Evolutionary conservation across 2,329 filamentous ascomycete species (phyloP).

Genomic region (Plectosphaerella sp.): DNA sequence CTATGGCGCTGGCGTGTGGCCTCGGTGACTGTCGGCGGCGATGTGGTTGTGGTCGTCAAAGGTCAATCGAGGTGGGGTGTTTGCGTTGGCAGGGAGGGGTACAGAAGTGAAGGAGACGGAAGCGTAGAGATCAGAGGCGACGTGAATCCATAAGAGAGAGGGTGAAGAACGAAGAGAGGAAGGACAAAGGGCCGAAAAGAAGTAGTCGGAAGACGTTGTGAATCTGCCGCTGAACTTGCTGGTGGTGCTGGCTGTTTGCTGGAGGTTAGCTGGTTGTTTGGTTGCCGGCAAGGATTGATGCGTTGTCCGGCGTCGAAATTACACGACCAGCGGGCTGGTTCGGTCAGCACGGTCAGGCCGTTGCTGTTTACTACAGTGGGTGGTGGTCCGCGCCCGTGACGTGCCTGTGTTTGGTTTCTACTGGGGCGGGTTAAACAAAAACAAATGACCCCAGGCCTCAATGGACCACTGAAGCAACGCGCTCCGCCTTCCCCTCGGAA

Average conservation of each 20-base stretch:
- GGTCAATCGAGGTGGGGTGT: background rate
- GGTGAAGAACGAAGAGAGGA: too few species aligned
- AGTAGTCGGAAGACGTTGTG: too few species aligned
- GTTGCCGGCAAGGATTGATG: too few species aligned
- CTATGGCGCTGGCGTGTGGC: too few species aligned
- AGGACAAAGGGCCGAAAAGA: too few species aligned
- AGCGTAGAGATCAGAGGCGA: background rate
- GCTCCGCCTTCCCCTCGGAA: background rate
- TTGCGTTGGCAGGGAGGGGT: constrained; percentile 2
- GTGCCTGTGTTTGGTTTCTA: too few species aligned
- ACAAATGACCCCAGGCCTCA: background rate
- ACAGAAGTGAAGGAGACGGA: background rate
- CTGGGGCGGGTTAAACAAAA: background rate
- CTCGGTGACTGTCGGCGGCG: too few species aligned
- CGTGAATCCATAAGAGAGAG: background rate
- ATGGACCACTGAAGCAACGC: background rate
- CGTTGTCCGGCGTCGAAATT: background rate
- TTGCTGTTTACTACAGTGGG: constrained; percentile 6
- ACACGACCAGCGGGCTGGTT: background rate
- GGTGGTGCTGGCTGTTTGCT: too few species aligned
- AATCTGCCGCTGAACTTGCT: too few species aligned
- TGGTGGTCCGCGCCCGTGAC: background rate
- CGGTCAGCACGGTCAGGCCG: background rate
- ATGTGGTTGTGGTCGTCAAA: too few species aligned
- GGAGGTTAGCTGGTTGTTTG: too few species aligned